Percentiles rank a stretch among this genome's conserved stretches.
Conservation (phyloP, 352 stramenopile species). For the Thalassiosira mediterranea region DNA sequence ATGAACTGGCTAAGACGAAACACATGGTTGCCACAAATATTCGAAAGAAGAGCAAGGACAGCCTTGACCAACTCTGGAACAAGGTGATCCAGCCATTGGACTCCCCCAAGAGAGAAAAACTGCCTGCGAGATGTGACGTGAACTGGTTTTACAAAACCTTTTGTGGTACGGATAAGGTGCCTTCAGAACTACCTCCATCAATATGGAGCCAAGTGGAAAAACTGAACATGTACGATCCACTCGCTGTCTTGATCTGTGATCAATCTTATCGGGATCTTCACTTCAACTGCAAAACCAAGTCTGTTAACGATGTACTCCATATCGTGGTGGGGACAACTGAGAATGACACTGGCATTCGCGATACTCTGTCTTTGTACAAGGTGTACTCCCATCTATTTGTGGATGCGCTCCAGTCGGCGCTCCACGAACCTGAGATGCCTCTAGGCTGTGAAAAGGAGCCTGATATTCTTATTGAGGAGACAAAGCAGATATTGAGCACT, state of each 20-base stretch:
- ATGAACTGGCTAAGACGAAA: slow-evolving; percentile 12
- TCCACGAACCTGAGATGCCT: not conserved
- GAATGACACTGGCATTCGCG: slow-evolving; percentile 7
- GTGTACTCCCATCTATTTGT: slow-evolving; percentile 14
- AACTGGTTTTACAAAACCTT: slow-evolving; percentile 32
- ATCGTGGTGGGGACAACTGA: slow-evolving; percentile 1
- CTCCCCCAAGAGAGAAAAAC: slow-evolving; percentile 10
- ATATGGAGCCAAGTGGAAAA: slow-evolving; percentile 13
- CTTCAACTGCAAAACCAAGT: slow-evolving; percentile 14
- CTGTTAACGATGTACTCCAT: slow-evolving; percentile 16
- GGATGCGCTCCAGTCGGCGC: not conserved
- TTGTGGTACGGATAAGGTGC: slow-evolving; percentile 12
- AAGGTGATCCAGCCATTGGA: not conserved
- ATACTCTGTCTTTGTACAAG: not conserved
- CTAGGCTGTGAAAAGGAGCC: not conserved
- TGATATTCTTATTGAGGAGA: too few relatives aligned
- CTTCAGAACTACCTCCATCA: not conserved
- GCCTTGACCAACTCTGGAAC: slow-evolving; percentile 28
- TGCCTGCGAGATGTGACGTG: slow-evolving; percentile 19
- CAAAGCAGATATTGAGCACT: too few relatives aligned
- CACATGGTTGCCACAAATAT: slow-evolving; percentile 25
- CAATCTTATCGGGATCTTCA: not conserved
- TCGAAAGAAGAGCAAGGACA: slow-evolving; percentile 14
- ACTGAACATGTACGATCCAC: slow-evolving; percentile 30
- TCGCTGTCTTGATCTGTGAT: slow-evolving; percentile 11